Evolutionary conservation across 2,329 filamentous ascomycete species (phyloP).

Genomic region (Paraphaeosphaeria minitans): DNA sequence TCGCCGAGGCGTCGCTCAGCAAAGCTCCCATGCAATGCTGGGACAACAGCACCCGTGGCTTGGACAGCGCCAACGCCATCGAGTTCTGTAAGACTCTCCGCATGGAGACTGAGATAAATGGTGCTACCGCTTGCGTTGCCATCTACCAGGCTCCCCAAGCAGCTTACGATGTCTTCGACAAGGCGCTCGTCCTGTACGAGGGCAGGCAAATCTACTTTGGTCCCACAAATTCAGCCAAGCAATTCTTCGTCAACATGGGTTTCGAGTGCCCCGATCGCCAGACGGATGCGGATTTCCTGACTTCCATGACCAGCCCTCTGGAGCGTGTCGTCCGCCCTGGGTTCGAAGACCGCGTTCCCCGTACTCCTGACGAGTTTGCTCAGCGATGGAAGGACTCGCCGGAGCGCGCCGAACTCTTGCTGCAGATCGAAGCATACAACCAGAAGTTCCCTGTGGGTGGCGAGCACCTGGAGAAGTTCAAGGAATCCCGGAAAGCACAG

Average conservation of each 20-base stretch:
- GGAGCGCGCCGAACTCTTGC: conserved; percentile 52
- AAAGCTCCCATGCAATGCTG: conserved; percentile 70
- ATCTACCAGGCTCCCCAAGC: conserved; percentile 75
- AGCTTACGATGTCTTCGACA: conserved; percentile 73
- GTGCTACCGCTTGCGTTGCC: conserved; percentile 69
- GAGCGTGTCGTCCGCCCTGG: conserved; percentile 54
- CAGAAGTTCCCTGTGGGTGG: conserved; percentile 53
- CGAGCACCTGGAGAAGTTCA: conserved; percentile 52
- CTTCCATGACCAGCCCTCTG: conserved; percentile 66
- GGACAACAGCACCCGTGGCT: conserved; percentile 77
- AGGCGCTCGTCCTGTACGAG: conserved; percentile 69
- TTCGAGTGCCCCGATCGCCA: conserved; percentile 73
- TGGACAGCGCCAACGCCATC: conserved; percentile 76
- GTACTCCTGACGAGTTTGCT: conserved; percentile 58
- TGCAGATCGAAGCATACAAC: conserved; percentile 55
- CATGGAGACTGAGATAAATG: conserved; percentile 69
- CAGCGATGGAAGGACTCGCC: conserved; percentile 60
- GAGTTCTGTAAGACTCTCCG: conserved; percentile 75
- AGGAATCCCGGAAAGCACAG: conserved; percentile 52
- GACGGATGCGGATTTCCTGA: conserved; percentile 78
- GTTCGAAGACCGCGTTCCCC: conserved; percentile 53
- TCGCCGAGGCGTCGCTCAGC: conserved; percentile 76
- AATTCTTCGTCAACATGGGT: conserved; percentile 73
- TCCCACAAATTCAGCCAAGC: conserved; percentile 63
- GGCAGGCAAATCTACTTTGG: conserved; percentile 78